Conservation (phyloP, 2,329 filamentous ascomycete genomes). For the Cadophora luteo-olivacea region DNA sequence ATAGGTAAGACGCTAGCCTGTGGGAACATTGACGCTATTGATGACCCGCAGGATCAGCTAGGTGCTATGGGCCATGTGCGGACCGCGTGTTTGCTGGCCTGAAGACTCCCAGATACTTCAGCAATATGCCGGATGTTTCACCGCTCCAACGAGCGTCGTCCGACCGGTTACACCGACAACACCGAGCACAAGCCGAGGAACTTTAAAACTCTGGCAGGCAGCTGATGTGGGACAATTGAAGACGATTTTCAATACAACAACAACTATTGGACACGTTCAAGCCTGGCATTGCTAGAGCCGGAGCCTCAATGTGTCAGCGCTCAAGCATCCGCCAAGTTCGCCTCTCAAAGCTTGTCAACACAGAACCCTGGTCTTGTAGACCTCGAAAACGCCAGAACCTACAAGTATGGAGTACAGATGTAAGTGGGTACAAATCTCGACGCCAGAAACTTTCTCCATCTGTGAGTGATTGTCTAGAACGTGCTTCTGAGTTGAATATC, state of each 20-base stretch:
- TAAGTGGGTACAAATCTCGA: no score
- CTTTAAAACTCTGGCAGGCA: neutral
- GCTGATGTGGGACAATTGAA: neutral
- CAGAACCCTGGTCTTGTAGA: neutral
- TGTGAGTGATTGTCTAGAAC: constrained; percentile 2
- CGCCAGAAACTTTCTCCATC: neutral
- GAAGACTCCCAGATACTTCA: neutral
- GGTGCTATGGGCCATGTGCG: neutral
- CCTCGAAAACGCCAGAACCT: neutral
- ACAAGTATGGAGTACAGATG: neutral
- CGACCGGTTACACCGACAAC: neutral
- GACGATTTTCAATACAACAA: neutral
- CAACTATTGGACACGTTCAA: neutral
- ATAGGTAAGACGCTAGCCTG: neutral
- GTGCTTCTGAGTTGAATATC: neutral
- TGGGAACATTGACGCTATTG: neutral
- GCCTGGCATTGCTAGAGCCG: neutral
- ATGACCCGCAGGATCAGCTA: neutral
- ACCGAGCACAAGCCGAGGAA: neutral
- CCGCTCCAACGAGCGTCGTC: neutral
- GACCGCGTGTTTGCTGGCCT: neutral
- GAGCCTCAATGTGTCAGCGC: constrained; percentile 6
- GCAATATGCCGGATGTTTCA: neutral
- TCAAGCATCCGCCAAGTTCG: constrained; percentile 8
- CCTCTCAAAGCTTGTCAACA: constrained; percentile 2